These are phyloP conservation scores for Candida incommunis DNA, from an alignment of 805 yeast genomes.

Conservation along the genomic window DNA sequence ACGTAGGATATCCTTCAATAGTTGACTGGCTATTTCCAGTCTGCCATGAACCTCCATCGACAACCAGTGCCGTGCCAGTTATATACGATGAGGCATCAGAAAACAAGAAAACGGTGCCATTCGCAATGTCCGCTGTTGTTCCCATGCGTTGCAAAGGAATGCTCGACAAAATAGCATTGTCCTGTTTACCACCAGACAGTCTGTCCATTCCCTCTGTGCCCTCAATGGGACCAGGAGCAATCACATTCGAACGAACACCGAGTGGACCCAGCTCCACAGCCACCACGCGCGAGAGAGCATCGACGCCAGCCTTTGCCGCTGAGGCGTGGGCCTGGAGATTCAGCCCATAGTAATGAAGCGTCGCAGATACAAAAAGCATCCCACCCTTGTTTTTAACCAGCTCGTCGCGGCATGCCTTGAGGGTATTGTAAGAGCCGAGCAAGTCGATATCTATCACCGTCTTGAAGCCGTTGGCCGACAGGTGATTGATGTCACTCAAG, in stretches of 20 bases:
- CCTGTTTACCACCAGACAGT: slow-evolving; percentile 21
- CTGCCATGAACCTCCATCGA: slow-evolving; percentile 91
- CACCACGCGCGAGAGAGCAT: slow-evolving; percentile 67
- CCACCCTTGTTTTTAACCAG: slow-evolving; percentile 55
- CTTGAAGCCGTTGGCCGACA: slow-evolving; percentile 78
- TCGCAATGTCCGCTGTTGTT: slow-evolving; percentile 64
- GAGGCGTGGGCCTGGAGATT: slow-evolving; percentile 85
- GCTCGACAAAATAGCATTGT: slow-evolving; percentile 26
- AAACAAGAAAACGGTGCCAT: slow-evolving; percentile 70
- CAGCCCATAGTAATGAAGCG: slow-evolving; percentile 78
- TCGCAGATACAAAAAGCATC: slow-evolving; percentile 70
- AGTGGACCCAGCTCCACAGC: slow-evolving; percentile 89
- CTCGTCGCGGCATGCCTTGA: slow-evolving; percentile 63
- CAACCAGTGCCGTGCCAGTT: slow-evolving; percentile 64
- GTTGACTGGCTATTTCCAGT: slow-evolving; percentile 8
- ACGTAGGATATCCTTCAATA: neutral
- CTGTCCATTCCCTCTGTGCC: slow-evolving; percentile 78
- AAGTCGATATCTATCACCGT: slow-evolving; percentile 78
- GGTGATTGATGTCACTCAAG: slow-evolving; percentile 59
- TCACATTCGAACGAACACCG: slow-evolving; percentile 69
- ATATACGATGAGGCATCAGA: slow-evolving; percentile 71
- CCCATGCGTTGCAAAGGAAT: slow-evolving; percentile 47
- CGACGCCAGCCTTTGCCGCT: slow-evolving; percentile 94
- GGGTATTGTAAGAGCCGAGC: slow-evolving; percentile 79
- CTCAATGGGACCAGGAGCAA: slow-evolving; percentile 86